These are phyloP conservation scores for Populus deltoides DNA, from an alignment of 345 rosid genomes.

Conservation along the genomic window DNA sequence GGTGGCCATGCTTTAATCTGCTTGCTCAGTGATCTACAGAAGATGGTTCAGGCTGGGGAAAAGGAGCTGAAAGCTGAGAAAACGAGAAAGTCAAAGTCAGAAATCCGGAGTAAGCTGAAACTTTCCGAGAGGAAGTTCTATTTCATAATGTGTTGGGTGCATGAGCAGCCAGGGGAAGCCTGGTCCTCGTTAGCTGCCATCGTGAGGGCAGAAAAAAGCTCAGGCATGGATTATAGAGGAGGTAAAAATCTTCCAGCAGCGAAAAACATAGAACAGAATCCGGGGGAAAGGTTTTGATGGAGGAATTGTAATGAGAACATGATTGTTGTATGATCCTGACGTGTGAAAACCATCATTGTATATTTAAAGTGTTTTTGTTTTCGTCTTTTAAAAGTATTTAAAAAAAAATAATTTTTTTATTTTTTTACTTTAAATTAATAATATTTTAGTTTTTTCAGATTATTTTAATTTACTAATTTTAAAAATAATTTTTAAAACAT, in stretches of 20 bases:
- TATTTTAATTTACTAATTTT: too few species aligned
- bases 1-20: conserved; percentile 60
- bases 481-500: too few species aligned
- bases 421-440: too few species aligned
- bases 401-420: too few species aligned
- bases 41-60: conserved; percentile 55
- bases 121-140: conserved; percentile 70
- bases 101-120: conserved; percentile 59
- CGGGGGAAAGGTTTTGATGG: conserved; percentile 47
- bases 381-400: too few species aligned
- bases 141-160: conserved; percentile 90
- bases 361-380: not conserved
- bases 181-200: conserved; percentile 57
- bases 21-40: conserved; percentile 68
- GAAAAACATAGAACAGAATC: conserved; percentile 21
- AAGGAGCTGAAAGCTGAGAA: conserved; percentile 46
- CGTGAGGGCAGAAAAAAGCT: conserved; percentile 52
- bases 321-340: not conserved
- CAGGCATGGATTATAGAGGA: conserved; percentile 29
- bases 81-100: conserved; percentile 39
- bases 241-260: conserved; percentile 17
- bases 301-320: conserved; percentile 39
- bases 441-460: too few species aligned
- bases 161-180: conserved; percentile 61
- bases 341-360: not conserved